A percentile compares a stretch with the other conserved stretches of the same genome.
Evolutionary conservation across 78 protist species (phyloP).

Genomic region (Creolimax fragrantissima): DNA sequence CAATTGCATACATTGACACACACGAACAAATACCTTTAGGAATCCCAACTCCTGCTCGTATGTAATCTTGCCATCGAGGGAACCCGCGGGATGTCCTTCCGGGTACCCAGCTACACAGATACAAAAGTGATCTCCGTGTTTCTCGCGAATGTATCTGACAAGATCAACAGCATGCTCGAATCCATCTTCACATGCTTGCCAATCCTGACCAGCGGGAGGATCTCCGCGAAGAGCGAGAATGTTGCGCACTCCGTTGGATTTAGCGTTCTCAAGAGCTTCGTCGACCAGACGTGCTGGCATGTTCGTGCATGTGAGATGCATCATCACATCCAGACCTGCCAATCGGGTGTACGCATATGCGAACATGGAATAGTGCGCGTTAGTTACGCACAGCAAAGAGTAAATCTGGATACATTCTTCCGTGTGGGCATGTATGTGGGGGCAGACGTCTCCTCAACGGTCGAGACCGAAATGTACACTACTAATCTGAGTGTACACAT

Average conservation of each 20-base stretch:
- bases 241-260: slow-evolving; percentile 69
- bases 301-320: slow-evolving; percentile 87
- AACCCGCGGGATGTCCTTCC: slow-evolving; percentile 72
- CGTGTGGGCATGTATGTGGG: too few relatives aligned
- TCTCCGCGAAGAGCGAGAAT: slow-evolving; percentile 86
- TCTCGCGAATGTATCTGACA: slow-evolving; percentile 62
- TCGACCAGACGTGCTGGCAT: slow-evolving; percentile 42
- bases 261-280: slow-evolving; percentile 45
- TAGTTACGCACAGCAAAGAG: neutral
- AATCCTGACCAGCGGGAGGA: slow-evolving; percentile 73
- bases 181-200: slow-evolving; percentile 64
- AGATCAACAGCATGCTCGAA: slow-evolving; percentile 79
- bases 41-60: slow-evolving; percentile 49
- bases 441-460: too few relatives aligned
- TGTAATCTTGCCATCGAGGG: neutral
- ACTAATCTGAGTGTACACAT: too few relatives aligned
- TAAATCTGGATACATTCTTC: too few relatives aligned
- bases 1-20: too few relatives aligned
- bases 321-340: slow-evolving; percentile 53
- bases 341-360: neutral
- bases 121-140: slow-evolving; percentile 81
- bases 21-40: too few relatives aligned
- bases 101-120: slow-evolving; percentile 88
- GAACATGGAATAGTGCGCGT: neutral
- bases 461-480: too few relatives aligned